These are phyloP conservation scores for Hura crepitans DNA, from an alignment of 441 rosid species.

Conservation along the genomic window DNA sequence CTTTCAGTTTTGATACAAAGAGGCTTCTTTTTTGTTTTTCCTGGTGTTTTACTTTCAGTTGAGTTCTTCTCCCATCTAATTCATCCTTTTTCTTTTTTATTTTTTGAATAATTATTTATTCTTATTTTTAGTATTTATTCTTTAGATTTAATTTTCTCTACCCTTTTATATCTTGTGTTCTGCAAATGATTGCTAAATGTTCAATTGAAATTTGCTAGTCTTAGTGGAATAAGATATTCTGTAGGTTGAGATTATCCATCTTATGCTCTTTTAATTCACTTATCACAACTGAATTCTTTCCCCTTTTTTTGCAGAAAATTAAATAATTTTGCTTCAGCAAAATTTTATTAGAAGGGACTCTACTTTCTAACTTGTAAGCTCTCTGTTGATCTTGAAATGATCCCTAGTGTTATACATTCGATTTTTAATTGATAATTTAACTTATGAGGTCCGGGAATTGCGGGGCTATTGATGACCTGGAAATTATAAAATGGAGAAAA, in stretches of 20 bases:
- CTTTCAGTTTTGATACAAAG: no score
- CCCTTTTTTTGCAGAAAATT: constrained; percentile 7
- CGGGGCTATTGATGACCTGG: constrained; percentile 11
- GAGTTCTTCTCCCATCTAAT: no score
- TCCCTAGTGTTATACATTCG: constrained; percentile 4
- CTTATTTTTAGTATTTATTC: no score
- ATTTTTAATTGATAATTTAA: not conserved
- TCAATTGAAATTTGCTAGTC: not conserved
- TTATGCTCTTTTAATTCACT: no score
- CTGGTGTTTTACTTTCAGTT: no score
- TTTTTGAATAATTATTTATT: no score
- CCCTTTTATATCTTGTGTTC: not conserved
- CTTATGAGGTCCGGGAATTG: constrained; percentile 13
- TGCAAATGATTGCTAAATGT: no score
- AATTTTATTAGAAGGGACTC: not conserved
- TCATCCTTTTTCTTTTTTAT: no score
- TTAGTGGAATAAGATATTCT: no score
- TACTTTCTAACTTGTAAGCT: not conserved
- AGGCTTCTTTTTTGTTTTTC: no score
- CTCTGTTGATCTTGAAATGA: not conserved
- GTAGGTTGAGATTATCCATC: no score
- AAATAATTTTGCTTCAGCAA: not conserved
- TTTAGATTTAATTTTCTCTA: no score
- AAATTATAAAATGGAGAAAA: constrained; percentile 53
- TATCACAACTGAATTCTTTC: not conserved